These are phyloP conservation scores for Scytalidium sp. DNA, from an alignment of 2,329 filamentous ascomycete genomes.

Conservation along the genomic window DNA sequence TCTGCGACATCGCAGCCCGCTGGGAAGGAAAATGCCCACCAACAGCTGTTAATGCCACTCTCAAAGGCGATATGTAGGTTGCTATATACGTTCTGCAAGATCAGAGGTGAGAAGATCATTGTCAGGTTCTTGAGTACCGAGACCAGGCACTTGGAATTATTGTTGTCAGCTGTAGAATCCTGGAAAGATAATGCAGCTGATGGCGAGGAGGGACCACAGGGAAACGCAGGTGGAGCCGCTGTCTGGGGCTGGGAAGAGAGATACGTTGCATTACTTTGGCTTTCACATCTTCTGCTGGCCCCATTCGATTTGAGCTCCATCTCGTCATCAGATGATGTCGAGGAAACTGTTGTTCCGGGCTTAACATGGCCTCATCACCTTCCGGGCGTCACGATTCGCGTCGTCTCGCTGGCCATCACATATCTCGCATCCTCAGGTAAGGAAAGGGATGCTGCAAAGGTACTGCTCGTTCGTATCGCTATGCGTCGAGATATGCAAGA, in stretches of 20 bases:
- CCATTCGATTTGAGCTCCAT: slow-evolving; percentile 91
- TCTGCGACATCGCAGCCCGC: slow-evolving; percentile 24
- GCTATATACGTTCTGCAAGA: slow-evolving; percentile 90
- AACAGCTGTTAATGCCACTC: slow-evolving; percentile 26
- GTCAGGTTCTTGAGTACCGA: slow-evolving; percentile 90
- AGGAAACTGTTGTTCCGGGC: slow-evolving; percentile 39
- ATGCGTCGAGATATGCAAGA: slow-evolving; percentile 85
- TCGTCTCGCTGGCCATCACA: slow-evolving; percentile 67
- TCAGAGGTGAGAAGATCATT: slow-evolving; percentile 89
- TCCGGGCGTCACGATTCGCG: slow-evolving; percentile 67
- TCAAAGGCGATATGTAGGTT: slow-evolving; percentile 69
- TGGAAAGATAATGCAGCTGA: slow-evolving; percentile 32
- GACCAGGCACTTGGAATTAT: slow-evolving; percentile 75
- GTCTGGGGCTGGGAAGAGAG: slow-evolving; percentile 79
- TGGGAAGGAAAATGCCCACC: slow-evolving; percentile 11
- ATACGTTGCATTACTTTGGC: slow-evolving; percentile 85
- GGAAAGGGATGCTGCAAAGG: slow-evolving; percentile 84
- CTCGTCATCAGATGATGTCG: slow-evolving; percentile 56
- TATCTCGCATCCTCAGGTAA: slow-evolving; percentile 77
- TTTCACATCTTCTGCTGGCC: slow-evolving; percentile 76
- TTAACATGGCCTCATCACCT: slow-evolving; percentile 57
- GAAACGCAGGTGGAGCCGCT: slow-evolving; percentile 7
- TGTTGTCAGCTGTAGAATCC: slow-evolving; percentile 72
- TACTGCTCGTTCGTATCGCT: slow-evolving; percentile 76
- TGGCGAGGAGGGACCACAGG: slow-evolving; percentile 5